Percentiles rank a stretch among this genome's conserved stretches.
Conservation (phyloP, 805 yeast species). For the Lachancea fermentati region DNA sequence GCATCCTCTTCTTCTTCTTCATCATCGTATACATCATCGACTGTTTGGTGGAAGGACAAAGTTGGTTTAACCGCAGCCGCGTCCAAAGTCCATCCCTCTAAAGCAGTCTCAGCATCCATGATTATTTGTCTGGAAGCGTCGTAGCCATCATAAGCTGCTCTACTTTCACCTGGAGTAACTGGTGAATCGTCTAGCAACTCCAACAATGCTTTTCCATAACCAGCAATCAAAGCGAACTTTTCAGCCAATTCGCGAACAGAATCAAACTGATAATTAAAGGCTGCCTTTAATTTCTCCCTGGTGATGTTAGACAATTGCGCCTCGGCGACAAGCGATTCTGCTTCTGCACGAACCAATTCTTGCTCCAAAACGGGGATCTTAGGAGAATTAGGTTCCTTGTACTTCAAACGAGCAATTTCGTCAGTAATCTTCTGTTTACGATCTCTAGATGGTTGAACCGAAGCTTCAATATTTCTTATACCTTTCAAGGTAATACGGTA, state of each 20-base stretch:
- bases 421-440: slow-evolving; percentile 96
- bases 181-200: slow-evolving; percentile 95
- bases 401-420: slow-evolving; percentile 94
- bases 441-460: slow-evolving; percentile 97
- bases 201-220: slow-evolving; percentile 95
- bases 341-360: slow-evolving; percentile 98
- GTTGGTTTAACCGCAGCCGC: slow-evolving; percentile 93
- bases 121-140: slow-evolving; percentile 97
- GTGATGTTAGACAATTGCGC: slow-evolving; percentile 98
- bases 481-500: slow-evolving; percentile 94
- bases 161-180: slow-evolving; percentile 98
- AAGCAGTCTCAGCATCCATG: slow-evolving; percentile 92
- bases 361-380: slow-evolving; percentile 94
- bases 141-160: slow-evolving; percentile 97
- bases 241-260: slow-evolving; percentile 92
- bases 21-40: slow-evolving; percentile 55
- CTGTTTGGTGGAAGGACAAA: slow-evolving; percentile 73
- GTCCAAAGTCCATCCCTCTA: slow-evolving; percentile 95
- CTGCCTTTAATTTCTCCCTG: slow-evolving; percentile 95
- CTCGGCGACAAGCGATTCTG: slow-evolving; percentile 97
- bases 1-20: slow-evolving; percentile 39
- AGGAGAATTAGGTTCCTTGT: slow-evolving; percentile 97
- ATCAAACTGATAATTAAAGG: slow-evolving; percentile 94
- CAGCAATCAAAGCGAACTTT: slow-evolving; percentile 94
- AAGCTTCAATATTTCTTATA: slow-evolving; percentile 92